These are phyloP conservation scores for Astrephomene gubernaculifera DNA, from an alignment of 139 green algal species.

Conservation along the genomic window DNA sequence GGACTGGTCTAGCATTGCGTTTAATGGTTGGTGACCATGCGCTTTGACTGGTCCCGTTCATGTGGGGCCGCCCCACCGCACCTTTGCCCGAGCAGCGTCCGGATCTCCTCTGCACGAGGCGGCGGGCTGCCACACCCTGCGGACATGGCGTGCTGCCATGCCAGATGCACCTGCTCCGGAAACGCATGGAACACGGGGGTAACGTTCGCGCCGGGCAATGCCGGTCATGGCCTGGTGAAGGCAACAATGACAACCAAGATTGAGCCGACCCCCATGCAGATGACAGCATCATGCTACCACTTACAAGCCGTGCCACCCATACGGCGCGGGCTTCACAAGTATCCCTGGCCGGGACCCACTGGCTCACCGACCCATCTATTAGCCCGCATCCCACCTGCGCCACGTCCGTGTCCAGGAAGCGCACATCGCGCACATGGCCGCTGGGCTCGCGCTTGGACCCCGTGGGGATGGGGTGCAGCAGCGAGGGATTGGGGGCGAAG, in stretches of 20 bases:
- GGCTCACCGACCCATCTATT: no score
- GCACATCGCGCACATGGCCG: slow-evolving; percentile 44
- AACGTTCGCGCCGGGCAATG: no score
- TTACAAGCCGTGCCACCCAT: no score
- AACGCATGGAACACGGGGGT: not conserved
- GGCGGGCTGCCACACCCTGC: slow-evolving; percentile 13
- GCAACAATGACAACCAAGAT: no score
- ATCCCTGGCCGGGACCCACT: no score
- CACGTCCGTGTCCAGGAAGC: slow-evolving; percentile 60
- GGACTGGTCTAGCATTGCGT: no score
- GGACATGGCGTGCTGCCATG: slow-evolving; percentile 2
- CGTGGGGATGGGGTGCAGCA: slow-evolving; percentile 2
- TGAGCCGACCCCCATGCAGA: no score
- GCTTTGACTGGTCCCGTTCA: no score
- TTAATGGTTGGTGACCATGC: no score
- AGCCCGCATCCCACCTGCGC: slow-evolving; percentile 37
- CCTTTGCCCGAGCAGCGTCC: slow-evolving; percentile 29
- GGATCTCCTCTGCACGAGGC: slow-evolving; percentile 25
- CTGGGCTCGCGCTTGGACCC: slow-evolving; percentile 33
- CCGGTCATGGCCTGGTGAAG: no score
- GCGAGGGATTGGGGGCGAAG: slow-evolving; percentile 58
- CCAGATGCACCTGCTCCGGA: slow-evolving; percentile 16
- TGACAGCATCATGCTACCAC: no score
- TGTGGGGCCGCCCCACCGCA: not conserved
- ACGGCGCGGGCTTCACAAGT: no score